Conservation (phyloP, 352 stramenopile species). For the Globisporangium perplexum region DNA sequence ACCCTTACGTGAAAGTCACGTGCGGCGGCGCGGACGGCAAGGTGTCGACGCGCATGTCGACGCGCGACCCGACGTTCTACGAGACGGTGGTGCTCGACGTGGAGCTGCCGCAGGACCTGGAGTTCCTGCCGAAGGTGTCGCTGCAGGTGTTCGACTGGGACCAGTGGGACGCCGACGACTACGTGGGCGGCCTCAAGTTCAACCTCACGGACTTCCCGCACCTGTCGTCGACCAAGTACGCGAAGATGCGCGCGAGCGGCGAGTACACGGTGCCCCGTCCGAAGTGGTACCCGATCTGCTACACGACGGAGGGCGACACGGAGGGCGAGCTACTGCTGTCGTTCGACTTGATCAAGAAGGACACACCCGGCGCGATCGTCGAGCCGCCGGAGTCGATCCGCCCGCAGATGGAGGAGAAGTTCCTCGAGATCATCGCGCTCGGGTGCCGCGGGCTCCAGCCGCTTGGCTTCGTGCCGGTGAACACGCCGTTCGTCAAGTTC, state of each 20-base stretch:
- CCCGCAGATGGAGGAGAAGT: constrained; percentile 54
- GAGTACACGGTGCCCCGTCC: constrained; percentile 54
- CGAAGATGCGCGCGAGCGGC: constrained; percentile 32
- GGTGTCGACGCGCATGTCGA: constrained; percentile 53
- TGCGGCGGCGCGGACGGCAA: constrained; percentile 68
- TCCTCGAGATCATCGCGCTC: constrained; percentile 77
- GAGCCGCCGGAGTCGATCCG: constrained; percentile 55
- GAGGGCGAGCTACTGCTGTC: constrained; percentile 79
- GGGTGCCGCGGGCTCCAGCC: constrained; percentile 73
- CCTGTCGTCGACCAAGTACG: constrained; percentile 55
- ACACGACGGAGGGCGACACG: constrained; percentile 47
- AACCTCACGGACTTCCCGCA: constrained; percentile 51
- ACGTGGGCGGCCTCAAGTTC: constrained; percentile 55
- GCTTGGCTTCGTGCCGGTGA: constrained; percentile 78
- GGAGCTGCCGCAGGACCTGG: constrained; percentile 57
- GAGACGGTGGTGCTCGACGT: constrained; percentile 75
- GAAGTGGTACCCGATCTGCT: constrained; percentile 68
- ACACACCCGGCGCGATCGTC: constrained; percentile 47
- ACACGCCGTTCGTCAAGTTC: constrained; percentile 84
- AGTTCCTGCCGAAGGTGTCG: constrained; percentile 64
- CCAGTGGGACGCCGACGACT: constrained; percentile 67
- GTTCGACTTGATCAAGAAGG: constrained; percentile 70
- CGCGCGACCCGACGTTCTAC: constrained; percentile 80
- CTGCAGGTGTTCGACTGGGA: constrained; percentile 78
- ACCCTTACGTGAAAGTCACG: constrained; percentile 84